phyloP scores from a whole-genome alignment of 495 filamentous ascomycete species.

The Lophium mytilinum region DNA sequence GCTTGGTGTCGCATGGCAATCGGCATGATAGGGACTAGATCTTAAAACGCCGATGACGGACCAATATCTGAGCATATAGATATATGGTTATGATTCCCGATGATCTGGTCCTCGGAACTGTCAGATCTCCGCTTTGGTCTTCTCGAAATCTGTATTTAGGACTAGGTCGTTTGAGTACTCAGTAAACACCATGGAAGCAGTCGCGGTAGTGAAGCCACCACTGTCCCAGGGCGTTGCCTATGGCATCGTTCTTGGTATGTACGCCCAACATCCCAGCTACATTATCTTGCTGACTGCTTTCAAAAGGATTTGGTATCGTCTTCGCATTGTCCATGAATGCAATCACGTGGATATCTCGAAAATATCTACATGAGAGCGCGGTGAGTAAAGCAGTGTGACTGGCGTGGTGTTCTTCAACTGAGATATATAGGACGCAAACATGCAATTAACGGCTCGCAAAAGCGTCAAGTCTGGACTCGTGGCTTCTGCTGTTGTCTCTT shows the following conservation, averaged over 20 bases:
- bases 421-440: conserved; percentile 89
- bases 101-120: too few relatives aligned
- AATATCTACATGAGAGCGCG: conserved; percentile 23
- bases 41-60: too few relatives aligned
- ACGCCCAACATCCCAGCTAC: neutral
- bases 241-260: conserved; percentile 29
- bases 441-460: conserved; percentile 87
- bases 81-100: too few relatives aligned
- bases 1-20: too few relatives aligned
- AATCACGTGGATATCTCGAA: conserved; percentile 4
- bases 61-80: too few relatives aligned
- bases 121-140: too few relatives aligned
- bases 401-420: conserved; percentile 40
- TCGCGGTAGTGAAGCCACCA: neutral
- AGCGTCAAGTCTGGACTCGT: conserved; percentile 90
- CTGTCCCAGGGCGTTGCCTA: conserved; percentile 20
- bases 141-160: too few relatives aligned
- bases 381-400: neutral
- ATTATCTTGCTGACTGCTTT: neutral
- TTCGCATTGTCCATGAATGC: conserved; percentile 6
- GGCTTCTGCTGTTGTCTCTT: conserved; percentile 83
- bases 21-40: too few relatives aligned
- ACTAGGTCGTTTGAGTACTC: too few relatives aligned
- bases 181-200: too few relatives aligned
- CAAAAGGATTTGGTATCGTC: conserved; percentile 22